A percentile compares a stretch with the other conserved stretches of the same genome.
These are phyloP conservation scores for Lactifluus echinatus DNA, from an alignment of 768 basidiomycete species.

Conservation along the genomic window DNA sequence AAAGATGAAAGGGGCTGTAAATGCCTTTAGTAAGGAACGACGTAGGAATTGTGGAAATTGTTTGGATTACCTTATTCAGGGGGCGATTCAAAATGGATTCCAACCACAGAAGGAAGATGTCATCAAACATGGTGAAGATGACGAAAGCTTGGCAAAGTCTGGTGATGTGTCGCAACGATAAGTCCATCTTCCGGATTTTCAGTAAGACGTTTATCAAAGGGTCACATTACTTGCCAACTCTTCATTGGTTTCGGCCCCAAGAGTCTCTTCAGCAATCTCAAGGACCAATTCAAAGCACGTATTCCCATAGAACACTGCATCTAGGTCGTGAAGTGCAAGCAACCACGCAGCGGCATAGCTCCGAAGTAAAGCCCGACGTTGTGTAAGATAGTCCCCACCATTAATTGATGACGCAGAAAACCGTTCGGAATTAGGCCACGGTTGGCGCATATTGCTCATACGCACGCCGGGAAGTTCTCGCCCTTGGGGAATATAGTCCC, in stretches of 20 bases:
- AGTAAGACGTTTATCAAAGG: neutral
- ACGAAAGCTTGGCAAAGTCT: conserved; percentile 46
- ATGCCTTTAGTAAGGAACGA: neutral
- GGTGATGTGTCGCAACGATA: conserved; percentile 40
- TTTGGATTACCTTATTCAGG: conserved; percentile 33
- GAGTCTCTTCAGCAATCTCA: conserved; percentile 35
- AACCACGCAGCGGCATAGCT: conserved; percentile 64
- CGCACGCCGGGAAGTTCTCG: conserved; percentile 58
- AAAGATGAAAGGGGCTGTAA: conserved; percentile 44
- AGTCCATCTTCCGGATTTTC: neutral
- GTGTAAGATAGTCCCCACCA: conserved; percentile 63
- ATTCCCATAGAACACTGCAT: conserved; percentile 42
- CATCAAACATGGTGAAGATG: conserved; percentile 49
- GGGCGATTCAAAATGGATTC: conserved; percentile 34
- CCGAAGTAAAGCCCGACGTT: conserved; percentile 43
- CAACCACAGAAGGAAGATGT: conserved; percentile 53
- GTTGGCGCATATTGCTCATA: conserved; percentile 30
- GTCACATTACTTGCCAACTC: conserved; percentile 1
- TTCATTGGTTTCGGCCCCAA: neutral
- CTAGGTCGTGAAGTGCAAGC: conserved; percentile 54
- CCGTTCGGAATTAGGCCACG: conserved; percentile 45
- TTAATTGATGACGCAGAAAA: conserved; percentile 39
- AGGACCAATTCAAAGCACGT: conserved; percentile 46
- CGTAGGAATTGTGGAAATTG: neutral
- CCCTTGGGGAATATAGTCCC: conserved; percentile 55